A percentile compares a stretch with the other conserved stretches of the same genome.
These are phyloP conservation scores for Cicer cuneatum DNA, from an alignment of 306 rosid genomes.

Conservation along the genomic window DNA sequence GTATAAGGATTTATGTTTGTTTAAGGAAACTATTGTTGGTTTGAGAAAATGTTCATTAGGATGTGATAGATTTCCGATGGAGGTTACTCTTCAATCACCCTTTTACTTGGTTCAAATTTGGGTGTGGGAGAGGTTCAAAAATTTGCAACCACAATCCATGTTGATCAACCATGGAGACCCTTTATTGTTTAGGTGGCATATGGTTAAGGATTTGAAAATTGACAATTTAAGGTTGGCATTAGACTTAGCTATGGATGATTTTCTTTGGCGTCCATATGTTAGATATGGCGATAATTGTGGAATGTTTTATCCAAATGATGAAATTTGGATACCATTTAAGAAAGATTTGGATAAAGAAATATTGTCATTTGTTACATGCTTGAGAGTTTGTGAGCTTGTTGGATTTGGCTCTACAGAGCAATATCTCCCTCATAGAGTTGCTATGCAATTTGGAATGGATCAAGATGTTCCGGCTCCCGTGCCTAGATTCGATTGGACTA, in stretches of 20 bases:
- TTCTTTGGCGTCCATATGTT: conserved; percentile 62
- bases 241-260: conserved; percentile 41
- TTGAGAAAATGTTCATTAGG: neutral
- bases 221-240: conserved; percentile 48
- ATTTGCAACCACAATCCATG: conserved; percentile 43
- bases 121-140: conserved; percentile 64
- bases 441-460: conserved; percentile 71
- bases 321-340: conserved; percentile 33
- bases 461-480: conserved; percentile 56
- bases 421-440: conserved; percentile 63
- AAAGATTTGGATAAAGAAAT: conserved; percentile 31
- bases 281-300: conserved; percentile 8
- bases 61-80: neutral
- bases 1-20: conserved; percentile 54
- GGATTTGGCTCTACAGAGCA: conserved; percentile 47
- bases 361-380: conserved; percentile 43
- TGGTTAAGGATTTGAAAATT: conserved; percentile 30
- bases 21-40: conserved; percentile 41
- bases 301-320: conserved; percentile 45
- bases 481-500: neutral
- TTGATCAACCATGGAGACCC: conserved; percentile 30
- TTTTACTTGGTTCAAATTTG: conserved; percentile 67
- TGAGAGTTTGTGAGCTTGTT: conserved; percentile 54
- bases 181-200: conserved; percentile 52
- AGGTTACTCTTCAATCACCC: conserved; percentile 49